Evolutionary conservation across 768 basidiomycete species (phyloP), one percentile per base, ranked within the genome.

Genomic region (Cytidiella melzeri): DNA sequence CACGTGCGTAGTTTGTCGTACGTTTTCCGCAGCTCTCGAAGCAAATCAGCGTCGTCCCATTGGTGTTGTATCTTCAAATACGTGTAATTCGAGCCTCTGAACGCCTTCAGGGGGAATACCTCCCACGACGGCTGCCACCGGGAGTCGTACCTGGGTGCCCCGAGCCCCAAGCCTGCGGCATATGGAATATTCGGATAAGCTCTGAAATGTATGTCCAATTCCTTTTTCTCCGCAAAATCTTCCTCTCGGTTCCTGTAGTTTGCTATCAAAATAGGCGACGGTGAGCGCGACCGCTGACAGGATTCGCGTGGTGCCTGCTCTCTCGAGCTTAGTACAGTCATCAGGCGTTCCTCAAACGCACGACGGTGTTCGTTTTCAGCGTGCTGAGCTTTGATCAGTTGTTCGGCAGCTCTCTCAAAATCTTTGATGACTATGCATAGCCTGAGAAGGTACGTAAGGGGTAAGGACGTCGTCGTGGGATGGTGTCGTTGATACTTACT

Each of bases 51-150:
- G 21, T 59, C 58, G 38, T 59, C 55, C 58, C 58, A 59, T 4
- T 48, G 18, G 7, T 53, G 37, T 21, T 43, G n/a, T 7, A 56
- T 57, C 47, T 49, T 53, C 24, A 59, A n/a, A 24, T 42, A 40
- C 11, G 43, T 51, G 41, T 42, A 57, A 30, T 51, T 36, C 6
- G 51, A 43, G 1, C 58, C 58, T 37, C 55, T 50, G 49, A 59
- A 59, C 15, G 51, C 58, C 47, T 59, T 59, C 30, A 59, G 43
- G 6, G 58, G 58, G 47, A 59, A 59, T 12, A 53, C 49, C 20
- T 28, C 26, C 58, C 58, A 59, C 1, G 43, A n/a, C 4, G 55
- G 58, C 2, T 19, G 26, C 58, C 58, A 59, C 19, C 45, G 47
- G 2, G 30, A 19, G 3, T 7, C 38, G 36, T 2, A 12, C 7